Base-by-base conservation (phyloP, 2,329 filamentous ascomycete species). In the Hymenoscyphus albidus region DNA sequence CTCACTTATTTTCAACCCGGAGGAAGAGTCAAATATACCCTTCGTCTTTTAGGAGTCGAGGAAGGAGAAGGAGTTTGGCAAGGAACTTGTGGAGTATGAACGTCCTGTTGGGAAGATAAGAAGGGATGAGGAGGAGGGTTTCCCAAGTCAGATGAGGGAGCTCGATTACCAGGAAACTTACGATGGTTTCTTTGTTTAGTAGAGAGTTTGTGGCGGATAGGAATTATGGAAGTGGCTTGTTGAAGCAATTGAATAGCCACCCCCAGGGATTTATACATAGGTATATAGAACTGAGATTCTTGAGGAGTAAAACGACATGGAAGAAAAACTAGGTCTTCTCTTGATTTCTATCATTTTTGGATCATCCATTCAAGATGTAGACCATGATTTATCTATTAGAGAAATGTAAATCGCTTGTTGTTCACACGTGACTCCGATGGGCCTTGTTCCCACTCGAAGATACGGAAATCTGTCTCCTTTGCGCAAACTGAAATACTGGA, bases 181-280 rank as follows among this genome's bases (percentile, higher is more conserved):
- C 62, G 42, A 57, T 65, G 44, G 58, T 64, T 32, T 58, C 64
- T 13, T 58, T 51, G 18, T 54, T 70, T 22, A 64, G 62, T 55
- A n/a, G n/a, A n/a, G n/a, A n/a, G n/a, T 68, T 67, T 65, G 64
- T 70, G 38, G 65, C 68, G 57, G 64, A 70, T 63, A 62, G 64
- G 61, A 66, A 54, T 54, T 70, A 51, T 67, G 61, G 67, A 38
- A 40, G 58, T 64, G 55, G 59, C 62, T 64, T 64, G 63, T 32
- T 54, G 51, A 59, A 13, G 39, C 35, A 22, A 27, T 44, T 16
- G 18, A 35, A 9, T 48, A 35, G 42, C 22, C 22, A 27, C 1
- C 27, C 27, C 27, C 2, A 2, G 27, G 27, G 2, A 27, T 27
- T 27, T 27, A 27, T 27, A 27, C 27, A 27, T 27, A 27, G 27